Percentiles rank a stretch among this genome's conserved stretches.
Evolutionary conservation across 73 alveolate species (phyloP).

Genomic region (Tetrahymena elliotti): DNA sequence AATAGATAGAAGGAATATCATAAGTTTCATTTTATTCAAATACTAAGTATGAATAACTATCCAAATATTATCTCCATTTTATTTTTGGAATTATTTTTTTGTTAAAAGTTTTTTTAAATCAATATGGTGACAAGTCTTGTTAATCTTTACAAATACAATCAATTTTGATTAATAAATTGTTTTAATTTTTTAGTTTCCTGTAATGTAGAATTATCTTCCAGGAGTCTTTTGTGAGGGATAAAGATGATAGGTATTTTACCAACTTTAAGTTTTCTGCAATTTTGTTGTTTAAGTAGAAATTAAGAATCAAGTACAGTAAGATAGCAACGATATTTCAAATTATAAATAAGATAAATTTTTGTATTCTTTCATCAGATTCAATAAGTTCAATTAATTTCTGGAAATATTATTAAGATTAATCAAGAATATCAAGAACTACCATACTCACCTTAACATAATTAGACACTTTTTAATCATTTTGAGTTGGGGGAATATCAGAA

Average conservation of each 20-base stretch:
- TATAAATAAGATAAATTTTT: background rate
- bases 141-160: too few species aligned
- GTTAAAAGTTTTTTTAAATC: too few species aligned
- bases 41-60: too few species aligned
- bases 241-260: background rate
- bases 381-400: background rate
- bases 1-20: too few species aligned
- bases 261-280: too few species aligned
- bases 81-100: too few species aligned
- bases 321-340: background rate
- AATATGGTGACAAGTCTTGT: too few species aligned
- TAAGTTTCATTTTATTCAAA: too few species aligned
- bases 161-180: background rate
- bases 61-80: too few species aligned
- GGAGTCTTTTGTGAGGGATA: background rate
- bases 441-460: background rate
- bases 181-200: too few species aligned
- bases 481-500: background rate
- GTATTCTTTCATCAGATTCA: background rate
- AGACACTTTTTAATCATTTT: background rate
- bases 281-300: too few species aligned
- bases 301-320: background rate
- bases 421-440: background rate
- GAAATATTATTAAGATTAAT: background rate
- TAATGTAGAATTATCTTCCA: background rate